These are phyloP conservation scores for Fusarium praegraminearum DNA, from an alignment of 2,329 filamentous ascomycete species.

Conservation along the genomic window DNA sequence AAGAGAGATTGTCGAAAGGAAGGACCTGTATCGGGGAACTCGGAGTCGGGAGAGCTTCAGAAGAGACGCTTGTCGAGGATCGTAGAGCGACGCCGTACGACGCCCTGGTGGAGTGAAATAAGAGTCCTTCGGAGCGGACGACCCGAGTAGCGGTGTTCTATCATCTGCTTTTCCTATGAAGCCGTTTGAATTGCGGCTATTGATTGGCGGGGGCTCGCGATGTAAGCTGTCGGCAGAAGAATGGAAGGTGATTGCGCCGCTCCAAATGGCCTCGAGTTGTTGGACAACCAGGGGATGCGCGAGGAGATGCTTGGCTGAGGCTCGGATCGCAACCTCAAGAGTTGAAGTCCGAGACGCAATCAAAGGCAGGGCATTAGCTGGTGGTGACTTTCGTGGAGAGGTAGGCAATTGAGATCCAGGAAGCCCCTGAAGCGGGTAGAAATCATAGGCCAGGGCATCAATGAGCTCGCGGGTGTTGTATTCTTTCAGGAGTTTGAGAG, in stretches of 20 bases:
- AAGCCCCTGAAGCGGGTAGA: conserved; percentile 89
- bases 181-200: conserved; percentile 44
- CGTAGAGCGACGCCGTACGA: conserved; percentile 87
- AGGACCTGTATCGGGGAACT: conserved; percentile 90
- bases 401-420: conserved; percentile 58
- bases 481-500: conserved; percentile 90
- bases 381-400: conserved; percentile 50
- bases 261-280: conserved; percentile 97
- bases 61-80: conserved; percentile 87
- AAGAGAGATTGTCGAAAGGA: conserved; percentile 89
- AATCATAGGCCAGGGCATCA: conserved; percentile 94
- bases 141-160: conserved; percentile 65
- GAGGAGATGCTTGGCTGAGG: conserved; percentile 91
- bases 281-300: conserved; percentile 92
- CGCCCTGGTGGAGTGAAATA: conserved; percentile 61
- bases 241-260: conserved; percentile 93
- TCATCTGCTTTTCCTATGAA: conserved; percentile 55
- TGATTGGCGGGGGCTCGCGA: conserved; percentile 59
- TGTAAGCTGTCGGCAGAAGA: conserved; percentile 88
- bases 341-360: conserved; percentile 85
- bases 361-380: conserved; percentile 60
- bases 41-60: conserved; percentile 92
- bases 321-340: conserved; percentile 91
- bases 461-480: conserved; percentile 91
- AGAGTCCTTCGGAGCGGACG: conserved; percentile 49